Evolutionary conservation across 805 yeast species (phyloP).

Genomic region (Candida hispaniensis): DNA sequence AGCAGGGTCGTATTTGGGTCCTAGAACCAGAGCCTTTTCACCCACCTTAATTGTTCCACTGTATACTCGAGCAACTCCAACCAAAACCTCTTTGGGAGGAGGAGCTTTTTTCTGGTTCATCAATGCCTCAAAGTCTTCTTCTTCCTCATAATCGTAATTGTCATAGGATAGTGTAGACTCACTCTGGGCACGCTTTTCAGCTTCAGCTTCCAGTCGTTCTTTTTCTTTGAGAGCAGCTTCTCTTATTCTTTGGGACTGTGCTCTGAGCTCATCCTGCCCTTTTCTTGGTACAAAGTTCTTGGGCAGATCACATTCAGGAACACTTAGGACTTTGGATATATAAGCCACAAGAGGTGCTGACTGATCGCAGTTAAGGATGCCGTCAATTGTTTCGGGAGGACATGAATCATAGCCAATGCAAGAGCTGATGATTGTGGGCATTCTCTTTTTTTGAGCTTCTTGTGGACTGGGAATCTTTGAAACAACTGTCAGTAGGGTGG

Average conservation of each 20-base stretch:
- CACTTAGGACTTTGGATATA: slow-evolving; percentile 79
- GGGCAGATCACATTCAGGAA: slow-evolving; percentile 76
- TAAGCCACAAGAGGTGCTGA: slow-evolving; percentile 60
- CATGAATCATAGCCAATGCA: slow-evolving; percentile 43
- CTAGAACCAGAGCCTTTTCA: slow-evolving; percentile 61
- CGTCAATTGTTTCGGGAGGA: slow-evolving; percentile 38
- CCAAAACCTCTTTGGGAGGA: slow-evolving; percentile 45
- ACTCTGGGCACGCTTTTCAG: slow-evolving; percentile 36
- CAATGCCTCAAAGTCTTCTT: slow-evolving; percentile 36
- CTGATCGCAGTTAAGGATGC: slow-evolving; percentile 60
- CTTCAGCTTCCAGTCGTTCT: slow-evolving; percentile 28
- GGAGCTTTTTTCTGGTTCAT: slow-evolving; percentile 27
- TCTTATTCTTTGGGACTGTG: slow-evolving; percentile 20
- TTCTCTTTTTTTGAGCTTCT: slow-evolving; percentile 60
- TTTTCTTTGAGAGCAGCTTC: slow-evolving; percentile 19
- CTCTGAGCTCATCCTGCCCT: slow-evolving; percentile 26
- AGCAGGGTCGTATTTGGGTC: slow-evolving; percentile 76
- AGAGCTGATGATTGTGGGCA: slow-evolving; percentile 53
- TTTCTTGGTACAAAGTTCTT: slow-evolving; percentile 31
- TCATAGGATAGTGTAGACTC: slow-evolving; percentile 31
- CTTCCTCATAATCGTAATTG: slow-evolving; percentile 44
- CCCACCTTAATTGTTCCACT: slow-evolving; percentile 76
- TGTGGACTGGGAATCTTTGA: slow-evolving; percentile 79
- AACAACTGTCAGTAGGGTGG: slow-evolving; percentile 73
- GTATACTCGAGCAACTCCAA: slow-evolving; percentile 83